Conservation (phyloP, 2,329 filamentous ascomycete genomes). For the Thelonectria rubi region DNA sequence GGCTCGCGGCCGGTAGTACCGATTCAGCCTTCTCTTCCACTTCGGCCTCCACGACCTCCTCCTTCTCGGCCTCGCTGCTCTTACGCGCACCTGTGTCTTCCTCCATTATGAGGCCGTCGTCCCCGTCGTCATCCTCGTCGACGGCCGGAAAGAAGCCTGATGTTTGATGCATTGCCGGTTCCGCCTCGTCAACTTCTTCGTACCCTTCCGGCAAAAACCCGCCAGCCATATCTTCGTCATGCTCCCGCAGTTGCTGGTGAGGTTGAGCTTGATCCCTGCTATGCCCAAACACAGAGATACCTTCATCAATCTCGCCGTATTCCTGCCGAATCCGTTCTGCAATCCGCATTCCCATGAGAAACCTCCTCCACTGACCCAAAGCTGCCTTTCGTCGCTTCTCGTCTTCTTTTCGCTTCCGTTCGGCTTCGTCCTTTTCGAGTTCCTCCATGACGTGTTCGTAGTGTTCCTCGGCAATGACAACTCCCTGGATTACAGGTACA, state of each 20-base stretch:
- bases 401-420: slow-evolving; percentile 80
- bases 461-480: slow-evolving; percentile 86
- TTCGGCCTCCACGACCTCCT: not conserved
- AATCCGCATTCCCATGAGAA: slow-evolving; percentile 86
- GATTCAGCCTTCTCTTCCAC: slow-evolving; percentile 1
- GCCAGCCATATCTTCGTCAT: slow-evolving; percentile 64
- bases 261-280: slow-evolving; percentile 41
- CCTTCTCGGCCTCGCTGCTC: not conserved
- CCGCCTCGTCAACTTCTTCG: slow-evolving; percentile 57
- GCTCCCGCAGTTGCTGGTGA: slow-evolving; percentile 37
- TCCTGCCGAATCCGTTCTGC: slow-evolving; percentile 79
- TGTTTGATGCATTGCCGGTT: slow-evolving; percentile 42
- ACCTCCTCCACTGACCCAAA: slow-evolving; percentile 83
- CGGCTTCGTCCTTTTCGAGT: slow-evolving; percentile 79
- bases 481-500: slow-evolving; percentile 88
- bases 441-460: slow-evolving; percentile 78
- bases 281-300: slow-evolving; percentile 64
- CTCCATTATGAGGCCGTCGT: slow-evolving; percentile 48
- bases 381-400: slow-evolving; percentile 81
- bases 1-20: not conserved
- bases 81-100: slow-evolving; percentile 27
- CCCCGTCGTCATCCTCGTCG: slow-evolving; percentile 54
- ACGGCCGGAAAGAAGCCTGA: slow-evolving; percentile 60
- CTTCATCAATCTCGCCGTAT: slow-evolving; percentile 71
- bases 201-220: slow-evolving; percentile 69